Percentiles rank a stretch among this genome's conserved stretches.
Evolutionary conservation across 2,329 filamentous ascomycete species (phyloP).

Genomic region (Lomentospora prolificans): DNA sequence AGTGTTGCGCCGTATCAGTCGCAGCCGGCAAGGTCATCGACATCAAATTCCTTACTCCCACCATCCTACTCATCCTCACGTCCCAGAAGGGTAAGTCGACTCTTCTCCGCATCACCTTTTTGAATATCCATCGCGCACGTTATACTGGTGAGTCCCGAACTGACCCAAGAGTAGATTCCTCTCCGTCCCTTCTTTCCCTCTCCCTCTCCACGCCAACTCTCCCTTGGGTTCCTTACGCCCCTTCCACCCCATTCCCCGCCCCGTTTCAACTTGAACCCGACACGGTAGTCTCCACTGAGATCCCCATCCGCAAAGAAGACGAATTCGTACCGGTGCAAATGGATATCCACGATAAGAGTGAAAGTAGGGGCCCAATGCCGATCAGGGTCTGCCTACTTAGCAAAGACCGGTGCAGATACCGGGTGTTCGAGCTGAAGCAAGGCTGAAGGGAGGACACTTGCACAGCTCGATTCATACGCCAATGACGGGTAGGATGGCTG

Average conservation of each 20-base stretch:
- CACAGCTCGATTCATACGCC: neutral
- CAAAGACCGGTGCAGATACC: conserved; percentile 35
- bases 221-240: conserved; percentile 8
- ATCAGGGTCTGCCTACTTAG: conserved; percentile 41
- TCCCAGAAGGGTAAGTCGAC: neutral
- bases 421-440: conserved; percentile 31
- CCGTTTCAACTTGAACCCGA: neutral
- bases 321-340: conserved; percentile 35
- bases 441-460: neutral
- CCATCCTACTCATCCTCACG: conserved; percentile 49
- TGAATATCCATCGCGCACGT: neutral
- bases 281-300: neutral
- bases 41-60: conserved; percentile 57
- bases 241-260: neutral
- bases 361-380: conserved; percentile 35
- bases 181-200: neutral
- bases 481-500: neutral
- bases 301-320: conserved; percentile 16
- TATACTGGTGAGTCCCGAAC: neutral
- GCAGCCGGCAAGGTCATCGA: conserved; percentile 42
- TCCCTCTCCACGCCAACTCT: neutral
- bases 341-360: conserved; percentile 37
- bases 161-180: neutral
- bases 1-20: conserved; percentile 31
- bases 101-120: neutral